Conservation (phyloP, 495 filamentous ascomycete species). For the Lasiosphaeria miniovina region DNA sequence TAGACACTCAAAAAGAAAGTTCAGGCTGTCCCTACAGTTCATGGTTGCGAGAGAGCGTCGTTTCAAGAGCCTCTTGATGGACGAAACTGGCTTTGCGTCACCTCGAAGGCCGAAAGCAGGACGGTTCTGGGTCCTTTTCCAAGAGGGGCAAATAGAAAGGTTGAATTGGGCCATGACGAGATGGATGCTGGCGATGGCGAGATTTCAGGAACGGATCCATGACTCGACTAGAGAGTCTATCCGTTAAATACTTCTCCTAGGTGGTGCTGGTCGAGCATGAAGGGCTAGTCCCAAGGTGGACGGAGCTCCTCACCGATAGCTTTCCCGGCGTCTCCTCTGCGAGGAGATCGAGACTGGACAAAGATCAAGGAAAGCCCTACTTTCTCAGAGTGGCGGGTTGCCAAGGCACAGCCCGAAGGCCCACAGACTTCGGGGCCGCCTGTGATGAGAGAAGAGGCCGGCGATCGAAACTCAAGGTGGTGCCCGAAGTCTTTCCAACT, state of each 20-base stretch:
- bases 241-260: background rate
- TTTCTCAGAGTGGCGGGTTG: too few relatives aligned
- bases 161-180: slow-evolving; percentile 15
- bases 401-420: too few relatives aligned
- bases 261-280: background rate
- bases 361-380: too few relatives aligned
- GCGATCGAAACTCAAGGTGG: too few relatives aligned
- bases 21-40: slow-evolving; percentile 11
- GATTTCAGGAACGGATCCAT: background rate
- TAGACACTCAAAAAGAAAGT: background rate
- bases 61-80: slow-evolving; percentile 6
- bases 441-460: too few relatives aligned
- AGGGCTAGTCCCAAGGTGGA: too few relatives aligned
- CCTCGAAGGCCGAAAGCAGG: background rate
- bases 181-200: background rate
- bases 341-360: too few relatives aligned
- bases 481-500: too few relatives aligned
- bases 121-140: background rate
- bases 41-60: slow-evolving; percentile 17
- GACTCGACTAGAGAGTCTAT: background rate
- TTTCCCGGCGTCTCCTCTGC: too few relatives aligned
- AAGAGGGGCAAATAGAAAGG: slow-evolving; percentile 16
- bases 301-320: too few relatives aligned
- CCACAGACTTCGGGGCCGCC: too few relatives aligned
- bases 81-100: background rate